Percentiles rank a stretch among this genome's conserved stretches.
These are phyloP conservation scores for Wickerhamiella pararugosa DNA, from an alignment of 1,139 yeast species.

Conservation along the genomic window DNA sequence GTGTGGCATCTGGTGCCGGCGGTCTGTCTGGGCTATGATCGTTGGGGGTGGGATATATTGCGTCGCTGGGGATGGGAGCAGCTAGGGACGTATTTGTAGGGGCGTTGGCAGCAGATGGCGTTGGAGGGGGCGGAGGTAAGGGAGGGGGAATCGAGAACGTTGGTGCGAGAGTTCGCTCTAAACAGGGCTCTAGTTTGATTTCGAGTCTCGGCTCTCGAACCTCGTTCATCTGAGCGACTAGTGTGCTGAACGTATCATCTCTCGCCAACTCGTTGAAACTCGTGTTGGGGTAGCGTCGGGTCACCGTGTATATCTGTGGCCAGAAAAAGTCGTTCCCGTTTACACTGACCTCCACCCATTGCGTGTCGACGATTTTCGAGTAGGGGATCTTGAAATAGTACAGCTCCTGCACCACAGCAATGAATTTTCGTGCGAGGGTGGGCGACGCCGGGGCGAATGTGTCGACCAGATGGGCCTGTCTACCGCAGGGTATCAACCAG, in stretches of 20 bases:
- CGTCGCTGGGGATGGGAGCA: not conserved
- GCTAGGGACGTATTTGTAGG: too few species aligned
- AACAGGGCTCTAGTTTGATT: not conserved
- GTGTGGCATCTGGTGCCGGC: not conserved
- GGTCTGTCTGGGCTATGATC: slow-evolving; percentile 10
- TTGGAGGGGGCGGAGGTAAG: slow-evolving; percentile 5
- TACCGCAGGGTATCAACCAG: slow-evolving; percentile 16
- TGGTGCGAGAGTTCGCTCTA: not conserved
- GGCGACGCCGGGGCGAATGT: slow-evolving; percentile 6
- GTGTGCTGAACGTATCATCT: slow-evolving; percentile 1
- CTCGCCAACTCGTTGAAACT: slow-evolving; percentile 6
- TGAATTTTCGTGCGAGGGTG: slow-evolving; percentile 3
- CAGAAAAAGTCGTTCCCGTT: slow-evolving; percentile 14
- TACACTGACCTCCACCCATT: slow-evolving; percentile 14
- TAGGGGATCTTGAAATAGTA: slow-evolving; percentile 7
- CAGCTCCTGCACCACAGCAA: slow-evolving; percentile 5
- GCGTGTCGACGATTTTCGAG: slow-evolving; percentile 9
- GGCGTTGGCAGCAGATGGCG: not conserved
- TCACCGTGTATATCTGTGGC: slow-evolving; percentile 13
- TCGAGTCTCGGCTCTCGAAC: not conserved
- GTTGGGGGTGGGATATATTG: slow-evolving; percentile 12
- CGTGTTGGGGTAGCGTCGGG: slow-evolving; percentile 1
- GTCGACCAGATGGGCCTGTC: slow-evolving; percentile 11
- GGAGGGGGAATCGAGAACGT: slow-evolving; percentile 4
- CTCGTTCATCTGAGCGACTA: slow-evolving; percentile 4